phyloP scores from a whole-genome alignment of 805 yeast genomes.

The Komagataella phaffii region DNA sequence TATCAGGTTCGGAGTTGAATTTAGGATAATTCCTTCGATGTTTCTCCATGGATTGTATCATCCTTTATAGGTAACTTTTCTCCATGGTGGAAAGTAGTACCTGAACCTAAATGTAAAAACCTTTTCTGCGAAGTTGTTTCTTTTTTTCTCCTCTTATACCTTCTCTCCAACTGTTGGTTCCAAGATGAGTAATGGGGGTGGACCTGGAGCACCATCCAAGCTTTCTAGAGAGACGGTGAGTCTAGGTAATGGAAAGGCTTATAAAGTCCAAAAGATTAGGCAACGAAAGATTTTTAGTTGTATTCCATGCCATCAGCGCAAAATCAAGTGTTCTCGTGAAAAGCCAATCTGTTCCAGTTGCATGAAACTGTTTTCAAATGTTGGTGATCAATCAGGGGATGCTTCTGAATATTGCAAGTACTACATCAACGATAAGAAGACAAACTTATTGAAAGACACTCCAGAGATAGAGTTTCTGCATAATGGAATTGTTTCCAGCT shows the following conservation, averaged over 20 bases:
- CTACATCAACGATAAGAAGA: conserved; percentile 43
- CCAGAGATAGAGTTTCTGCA: conserved; percentile 2
- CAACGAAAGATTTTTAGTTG: conserved; percentile 47
- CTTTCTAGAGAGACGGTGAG: not conserved
- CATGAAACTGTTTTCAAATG: conserved; percentile 15
- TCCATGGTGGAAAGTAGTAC: not conserved
- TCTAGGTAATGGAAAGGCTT: conserved; percentile 19
- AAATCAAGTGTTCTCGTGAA: conserved; percentile 51
- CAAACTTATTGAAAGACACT: conserved; percentile 15
- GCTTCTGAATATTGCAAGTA: conserved; percentile 27
- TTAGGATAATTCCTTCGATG: not conserved
- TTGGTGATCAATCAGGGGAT: conserved; percentile 2
- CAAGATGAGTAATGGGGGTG: not conserved
- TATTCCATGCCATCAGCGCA: conserved; percentile 52
- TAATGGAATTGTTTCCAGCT: not conserved
- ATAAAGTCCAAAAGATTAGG: conserved; percentile 47
- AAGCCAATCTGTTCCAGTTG: conserved; percentile 50
- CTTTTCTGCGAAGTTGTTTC: not conserved
- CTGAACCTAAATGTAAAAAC: not conserved
- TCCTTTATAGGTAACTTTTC: not conserved
- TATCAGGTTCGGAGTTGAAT: not conserved
- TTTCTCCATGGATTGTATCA: not conserved
- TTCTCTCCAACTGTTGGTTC: not conserved
- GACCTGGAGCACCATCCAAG: not conserved
- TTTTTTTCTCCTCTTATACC: not conserved